A percentile compares a stretch with the other conserved stretches of the same genome.
Conservation (phyloP, 2,329 filamentous ascomycete genomes). For the Dendrostoma leiphaemia region DNA sequence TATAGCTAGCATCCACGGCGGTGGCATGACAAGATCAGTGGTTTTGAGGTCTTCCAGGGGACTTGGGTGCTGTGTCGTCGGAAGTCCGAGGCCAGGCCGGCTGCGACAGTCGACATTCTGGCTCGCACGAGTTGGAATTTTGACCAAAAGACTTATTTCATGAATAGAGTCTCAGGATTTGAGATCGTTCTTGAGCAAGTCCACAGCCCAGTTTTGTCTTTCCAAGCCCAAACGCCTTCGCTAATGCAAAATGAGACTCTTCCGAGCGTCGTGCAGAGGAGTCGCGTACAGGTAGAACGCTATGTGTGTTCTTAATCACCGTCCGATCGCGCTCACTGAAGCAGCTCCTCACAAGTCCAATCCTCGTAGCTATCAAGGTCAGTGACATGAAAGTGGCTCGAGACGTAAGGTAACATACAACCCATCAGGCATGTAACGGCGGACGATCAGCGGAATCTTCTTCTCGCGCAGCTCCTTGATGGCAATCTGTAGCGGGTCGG, state of each 20-base stretch:
- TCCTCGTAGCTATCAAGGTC: slow-evolving; percentile 78
- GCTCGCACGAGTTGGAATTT: too few species aligned
- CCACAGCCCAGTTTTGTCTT: slow-evolving; percentile 1
- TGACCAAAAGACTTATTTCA: too few species aligned
- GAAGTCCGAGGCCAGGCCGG: too few species aligned
- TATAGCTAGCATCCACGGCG: too few species aligned
- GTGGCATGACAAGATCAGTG: too few species aligned
- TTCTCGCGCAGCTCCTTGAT: slow-evolving; percentile 97
- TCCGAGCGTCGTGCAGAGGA: slow-evolving; percentile 5
- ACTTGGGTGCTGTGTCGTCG: too few species aligned
- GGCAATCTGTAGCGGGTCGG: slow-evolving; percentile 94
- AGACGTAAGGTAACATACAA: slow-evolving; percentile 60
- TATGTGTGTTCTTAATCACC: neutral
- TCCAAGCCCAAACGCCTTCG: slow-evolving; percentile 28
- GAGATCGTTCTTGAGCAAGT: neutral
- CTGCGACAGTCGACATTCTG: too few species aligned
- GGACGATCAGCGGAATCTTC: slow-evolving; percentile 95
- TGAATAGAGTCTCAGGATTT: too few species aligned
- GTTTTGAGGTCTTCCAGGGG: too few species aligned
- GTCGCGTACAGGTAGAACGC: slow-evolving; percentile 5
- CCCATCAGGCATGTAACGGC: slow-evolving; percentile 94
- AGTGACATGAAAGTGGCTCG: neutral
- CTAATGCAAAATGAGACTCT: slow-evolving; percentile 26
- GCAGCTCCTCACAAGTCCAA: slow-evolving; percentile 96
- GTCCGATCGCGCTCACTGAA: slow-evolving; percentile 47